These are phyloP conservation scores for Trypethelium eluteriae DNA, from an alignment of 495 filamentous ascomycete genomes.

Conservation along the genomic window DNA sequence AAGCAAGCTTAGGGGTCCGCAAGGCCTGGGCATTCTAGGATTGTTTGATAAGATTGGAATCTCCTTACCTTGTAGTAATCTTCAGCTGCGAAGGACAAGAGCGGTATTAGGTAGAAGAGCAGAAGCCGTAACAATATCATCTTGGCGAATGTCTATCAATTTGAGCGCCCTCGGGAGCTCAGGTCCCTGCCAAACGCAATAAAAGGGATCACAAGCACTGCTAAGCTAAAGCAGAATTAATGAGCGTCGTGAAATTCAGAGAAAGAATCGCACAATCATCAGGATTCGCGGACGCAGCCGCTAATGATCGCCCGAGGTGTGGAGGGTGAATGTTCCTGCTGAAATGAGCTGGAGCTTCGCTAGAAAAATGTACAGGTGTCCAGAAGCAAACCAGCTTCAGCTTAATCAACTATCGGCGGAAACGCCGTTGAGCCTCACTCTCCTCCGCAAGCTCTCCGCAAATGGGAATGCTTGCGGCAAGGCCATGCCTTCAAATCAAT, in stretches of 20 bases:
- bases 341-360: neutral
- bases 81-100: constrained; percentile 53
- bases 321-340: neutral
- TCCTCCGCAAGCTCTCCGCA: neutral
- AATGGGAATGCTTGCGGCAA: neutral
- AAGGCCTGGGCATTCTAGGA: neutral
- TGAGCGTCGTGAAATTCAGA: neutral
- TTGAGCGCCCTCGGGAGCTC: neutral
- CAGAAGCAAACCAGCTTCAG: neutral
- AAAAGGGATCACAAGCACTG: neutral
- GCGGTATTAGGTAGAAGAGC: constrained; percentile 41
- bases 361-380: constrained; percentile 9
- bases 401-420: neutral
- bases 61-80: constrained; percentile 79
- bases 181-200: neutral
- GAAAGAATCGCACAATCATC: neutral
- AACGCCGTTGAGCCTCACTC: neutral
- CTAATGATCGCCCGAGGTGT: neutral
- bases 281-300: neutral
- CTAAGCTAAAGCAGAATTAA: neutral
- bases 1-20: constrained; percentile 5
- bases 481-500: neutral
- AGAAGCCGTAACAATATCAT: constrained; percentile 33
- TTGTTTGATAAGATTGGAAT: neutral
- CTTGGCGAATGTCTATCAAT: constrained; percentile 9